Base-by-base conservation (phyloP, 2,329 filamentous ascomycete species). In the Ascochyta koolunga region DNA sequence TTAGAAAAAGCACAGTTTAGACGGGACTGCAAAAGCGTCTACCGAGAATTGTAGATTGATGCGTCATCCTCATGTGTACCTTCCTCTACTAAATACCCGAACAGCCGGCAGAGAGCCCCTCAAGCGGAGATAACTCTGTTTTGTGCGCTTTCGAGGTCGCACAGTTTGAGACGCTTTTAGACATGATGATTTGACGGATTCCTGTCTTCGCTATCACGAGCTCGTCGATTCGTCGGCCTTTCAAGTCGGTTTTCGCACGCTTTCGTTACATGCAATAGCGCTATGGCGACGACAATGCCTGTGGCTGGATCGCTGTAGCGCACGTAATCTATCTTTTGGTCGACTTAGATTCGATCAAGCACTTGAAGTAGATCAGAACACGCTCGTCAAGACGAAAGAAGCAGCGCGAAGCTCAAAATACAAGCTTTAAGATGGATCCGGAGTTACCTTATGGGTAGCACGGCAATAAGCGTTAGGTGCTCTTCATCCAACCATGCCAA, bases 311-410 rank as follows among this genome's bases (percentile, higher is more conserved):
- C 32, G 31, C 50, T 47, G 31, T 42, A 24, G 50, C 43, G 31
- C 25, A 47, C 41, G 22, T 21, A 16, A 21, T 44, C 9, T 49
- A 16, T 18, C 24, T 22, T 22, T 13, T 22, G 18, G 39, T 43
- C 24, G 32, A 37, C 31, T 24, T 43, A 13, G 18, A 36, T 11
- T 47, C 19, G 3, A 37, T 29, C 4, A 37, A 24, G 24, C 15
- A n/a, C 38, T 29, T 16, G 19, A 43, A 21, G 33, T 44, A 33
- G 33, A 39, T 45, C 40, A 10, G 24, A 31, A 35, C 15, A 54
- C 45, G 41, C 51, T 50, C 36, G 24, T 36, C 45, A 50, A 50
- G 45, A 29, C 36, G 11, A 11, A 45, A 45, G 24, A 54, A 54
- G 51, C 40, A 45, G 22, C 31, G 35, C 18, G 35, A 48, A 41